A percentile compares a stretch with the other conserved stretches of the same genome.
Evolutionary conservation across 768 basidiomycete species (phyloP).

Genomic region (Collybiopsis luxurians): DNA sequence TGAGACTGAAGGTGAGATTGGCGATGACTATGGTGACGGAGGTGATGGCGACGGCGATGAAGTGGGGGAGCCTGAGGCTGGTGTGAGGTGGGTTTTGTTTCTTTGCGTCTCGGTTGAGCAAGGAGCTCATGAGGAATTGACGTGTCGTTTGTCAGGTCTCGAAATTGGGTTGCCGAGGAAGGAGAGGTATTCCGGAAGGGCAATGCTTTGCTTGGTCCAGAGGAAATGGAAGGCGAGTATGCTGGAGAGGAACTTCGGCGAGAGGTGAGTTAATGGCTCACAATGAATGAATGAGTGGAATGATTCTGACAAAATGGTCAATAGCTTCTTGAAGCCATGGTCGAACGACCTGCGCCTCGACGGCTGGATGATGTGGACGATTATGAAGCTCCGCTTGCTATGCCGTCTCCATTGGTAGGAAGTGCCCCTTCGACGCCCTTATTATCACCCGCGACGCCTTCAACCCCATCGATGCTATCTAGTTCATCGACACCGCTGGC

Average conservation of each 20-base stretch:
- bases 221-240: slow-evolving; percentile 88
- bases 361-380: slow-evolving; percentile 36
- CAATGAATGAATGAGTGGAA: too few species aligned
- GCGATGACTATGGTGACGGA: slow-evolving; percentile 37
- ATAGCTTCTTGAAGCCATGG: slow-evolving; percentile 81
- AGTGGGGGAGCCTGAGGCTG: background rate
- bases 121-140: too few species aligned
- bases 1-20: slow-evolving; percentile 25
- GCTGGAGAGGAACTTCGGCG: slow-evolving; percentile 85
- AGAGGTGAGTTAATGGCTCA: slow-evolving; percentile 48
- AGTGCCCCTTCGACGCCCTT: background rate
- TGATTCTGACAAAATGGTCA: background rate
- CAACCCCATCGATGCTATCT: slow-evolving; percentile 26
- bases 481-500: background rate
- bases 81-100: slow-evolving; percentile 1
- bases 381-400: background rate
- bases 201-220: slow-evolving; percentile 70
- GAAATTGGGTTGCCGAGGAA: slow-evolving; percentile 89
- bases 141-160: slow-evolving; percentile 48
- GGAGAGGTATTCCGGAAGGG: slow-evolving; percentile 96
- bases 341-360: slow-evolving; percentile 80
- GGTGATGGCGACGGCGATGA: slow-evolving; percentile 38
- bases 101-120: too few species aligned
- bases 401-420: background rate
- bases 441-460: background rate